Conservation (phyloP, 176 grass and related monocot genomes). For the Areca catechu region DNA sequence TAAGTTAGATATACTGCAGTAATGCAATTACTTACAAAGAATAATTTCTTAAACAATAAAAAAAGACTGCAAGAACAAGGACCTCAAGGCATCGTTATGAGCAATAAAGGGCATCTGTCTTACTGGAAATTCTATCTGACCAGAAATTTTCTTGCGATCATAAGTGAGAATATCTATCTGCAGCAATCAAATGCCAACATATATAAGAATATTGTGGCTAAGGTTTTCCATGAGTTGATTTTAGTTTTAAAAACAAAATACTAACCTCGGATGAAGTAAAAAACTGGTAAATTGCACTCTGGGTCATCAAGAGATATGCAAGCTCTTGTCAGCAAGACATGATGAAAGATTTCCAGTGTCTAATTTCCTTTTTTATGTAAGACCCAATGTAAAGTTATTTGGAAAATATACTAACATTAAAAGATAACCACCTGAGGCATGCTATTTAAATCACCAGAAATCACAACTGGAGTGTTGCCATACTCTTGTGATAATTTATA, state of each 20-base stretch:
- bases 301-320: not conserved
- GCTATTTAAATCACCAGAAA: conserved; percentile 26
- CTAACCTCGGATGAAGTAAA: conserved; percentile 13
- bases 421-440: conserved; percentile 12
- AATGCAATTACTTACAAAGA: too few species aligned
- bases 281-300: conserved; percentile 19
- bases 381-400: not conserved
- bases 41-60: too few species aligned
- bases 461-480: conserved; percentile 6
- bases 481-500: conserved; percentile 10
- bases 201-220: too few species aligned
- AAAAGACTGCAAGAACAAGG: not conserved
- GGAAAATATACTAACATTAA: not conserved
- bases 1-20: too few species aligned
- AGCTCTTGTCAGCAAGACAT: not conserved
- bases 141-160: conserved; percentile 26
- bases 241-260: too few species aligned
- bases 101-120: not conserved
- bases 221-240: too few species aligned
- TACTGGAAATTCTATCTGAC: conserved; percentile 13
- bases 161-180: conserved; percentile 19
- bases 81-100: conserved; percentile 9
- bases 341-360: not conserved
- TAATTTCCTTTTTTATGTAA: not conserved
- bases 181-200: not conserved